phyloP scores from a whole-genome alignment of 1,284 basidiomycete genomes.

The Athelia sp. region DNA sequence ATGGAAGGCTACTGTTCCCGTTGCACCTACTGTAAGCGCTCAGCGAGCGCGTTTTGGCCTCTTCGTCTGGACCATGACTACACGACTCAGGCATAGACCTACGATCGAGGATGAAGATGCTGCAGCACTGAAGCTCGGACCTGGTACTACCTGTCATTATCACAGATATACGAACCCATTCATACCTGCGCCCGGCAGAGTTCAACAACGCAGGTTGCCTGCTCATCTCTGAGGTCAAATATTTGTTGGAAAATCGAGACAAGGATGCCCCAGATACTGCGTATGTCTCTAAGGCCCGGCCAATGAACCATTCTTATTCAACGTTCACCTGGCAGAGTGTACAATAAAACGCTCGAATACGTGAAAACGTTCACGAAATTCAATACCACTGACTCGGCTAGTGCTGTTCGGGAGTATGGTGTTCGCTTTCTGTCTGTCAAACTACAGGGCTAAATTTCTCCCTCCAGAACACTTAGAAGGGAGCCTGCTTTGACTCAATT shows the following conservation, averaged over 20 bases:
- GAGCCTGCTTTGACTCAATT: conserved; percentile 81
- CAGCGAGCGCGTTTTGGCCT: too few species aligned
- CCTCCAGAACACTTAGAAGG: conserved; percentile 63
- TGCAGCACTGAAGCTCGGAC: conserved; percentile 60
- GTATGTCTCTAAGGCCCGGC: conserved; percentile 36
- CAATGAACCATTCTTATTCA: not conserved
- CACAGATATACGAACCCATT: not conserved
- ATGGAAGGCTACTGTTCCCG: too few species aligned
- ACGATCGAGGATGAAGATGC: conserved; percentile 68
- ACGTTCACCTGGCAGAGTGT: conserved; percentile 53
- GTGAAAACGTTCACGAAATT: conserved; percentile 90
- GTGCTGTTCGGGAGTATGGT: conserved; percentile 79
- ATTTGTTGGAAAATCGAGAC: conserved; percentile 81
- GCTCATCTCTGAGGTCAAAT: conserved; percentile 88
- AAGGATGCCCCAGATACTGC: conserved; percentile 81
- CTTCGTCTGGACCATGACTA: not conserved
- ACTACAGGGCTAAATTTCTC: not conserved
- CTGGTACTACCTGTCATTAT: conserved; percentile 32
- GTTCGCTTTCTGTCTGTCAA: conserved; percentile 28
- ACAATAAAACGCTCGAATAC: conserved; percentile 90
- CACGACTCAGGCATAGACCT: conserved; percentile 14
- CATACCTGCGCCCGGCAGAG: conserved; percentile 39
- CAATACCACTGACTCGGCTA: conserved; percentile 80
- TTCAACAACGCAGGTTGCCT: conserved; percentile 90
- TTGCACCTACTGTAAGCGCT: too few species aligned